A percentile compares a stretch with the other conserved stretches of the same genome.
phyloP scores from a whole-genome alignment of 2,329 filamentous ascomycete species.

The Phyllosticta paracitricarpa region DNA sequence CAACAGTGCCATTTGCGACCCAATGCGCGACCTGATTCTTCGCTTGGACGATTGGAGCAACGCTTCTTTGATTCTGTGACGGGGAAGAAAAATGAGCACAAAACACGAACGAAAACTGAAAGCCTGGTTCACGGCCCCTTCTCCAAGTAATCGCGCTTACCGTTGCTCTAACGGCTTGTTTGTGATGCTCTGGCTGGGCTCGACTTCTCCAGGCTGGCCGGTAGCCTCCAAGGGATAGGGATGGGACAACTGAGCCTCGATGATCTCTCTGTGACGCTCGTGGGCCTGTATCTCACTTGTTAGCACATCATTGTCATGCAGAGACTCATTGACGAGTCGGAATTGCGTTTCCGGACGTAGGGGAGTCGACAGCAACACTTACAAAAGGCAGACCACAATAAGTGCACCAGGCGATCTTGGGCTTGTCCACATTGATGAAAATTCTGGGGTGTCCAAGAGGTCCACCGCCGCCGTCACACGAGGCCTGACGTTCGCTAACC shows the following conservation, averaged over 20 bases:
- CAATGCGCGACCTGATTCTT: neutral
- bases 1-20: neutral
- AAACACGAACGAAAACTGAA: neutral
- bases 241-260: conserved; percentile 71
- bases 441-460: conserved; percentile 82
- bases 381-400: conserved; percentile 95
- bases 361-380: conserved; percentile 34
- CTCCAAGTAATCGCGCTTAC: conserved; percentile 26
- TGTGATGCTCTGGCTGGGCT: conserved; percentile 48
- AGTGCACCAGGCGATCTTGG: conserved; percentile 78
- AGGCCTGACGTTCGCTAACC: conserved; percentile 71
- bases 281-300: conserved; percentile 54
- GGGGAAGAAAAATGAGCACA: neutral
- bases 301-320: conserved; percentile 4
- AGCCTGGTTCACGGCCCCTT: neutral
- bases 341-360: neutral
- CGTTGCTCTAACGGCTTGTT: conserved; percentile 51
- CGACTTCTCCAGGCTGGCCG: conserved; percentile 49
- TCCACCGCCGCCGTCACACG: conserved; percentile 87
- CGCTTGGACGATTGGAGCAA: neutral
- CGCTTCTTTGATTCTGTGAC: neutral
- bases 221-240: conserved; percentile 68
- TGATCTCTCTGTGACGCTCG: conserved; percentile 74
- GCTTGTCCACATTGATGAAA: conserved; percentile 98
- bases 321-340: neutral